A percentile compares a stretch with the other conserved stretches of the same genome.
These are phyloP conservation scores for Diplodia seriata DNA, from an alignment of 2,329 filamentous ascomycete species.

Conservation along the genomic window DNA sequence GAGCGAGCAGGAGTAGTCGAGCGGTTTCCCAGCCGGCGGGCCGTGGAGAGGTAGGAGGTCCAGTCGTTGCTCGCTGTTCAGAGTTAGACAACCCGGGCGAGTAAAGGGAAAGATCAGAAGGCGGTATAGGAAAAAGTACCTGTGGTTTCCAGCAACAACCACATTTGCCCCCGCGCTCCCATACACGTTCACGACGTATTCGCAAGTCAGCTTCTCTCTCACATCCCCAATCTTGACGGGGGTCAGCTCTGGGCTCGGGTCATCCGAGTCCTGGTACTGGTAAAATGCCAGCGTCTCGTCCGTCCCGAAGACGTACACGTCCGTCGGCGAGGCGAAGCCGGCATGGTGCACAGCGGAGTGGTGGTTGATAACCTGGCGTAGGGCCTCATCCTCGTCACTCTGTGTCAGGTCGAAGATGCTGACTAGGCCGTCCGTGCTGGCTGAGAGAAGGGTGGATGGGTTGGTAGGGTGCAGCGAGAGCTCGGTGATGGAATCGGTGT, in stretches of 20 bases:
- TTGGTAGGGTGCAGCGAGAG: slow-evolving; percentile 67
- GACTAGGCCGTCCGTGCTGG: slow-evolving; percentile 80
- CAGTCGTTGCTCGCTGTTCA: slow-evolving; percentile 39
- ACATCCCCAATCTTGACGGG: slow-evolving; percentile 70
- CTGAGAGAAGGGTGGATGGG: slow-evolving; percentile 71
- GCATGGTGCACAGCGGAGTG: slow-evolving; percentile 76
- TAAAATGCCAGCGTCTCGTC: slow-evolving; percentile 81
- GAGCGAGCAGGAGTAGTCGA: slow-evolving; percentile 44
- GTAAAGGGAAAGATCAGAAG: no score
- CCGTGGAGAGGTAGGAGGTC: slow-evolving; percentile 45
- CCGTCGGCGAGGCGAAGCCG: slow-evolving; percentile 65
- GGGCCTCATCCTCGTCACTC: slow-evolving; percentile 74
- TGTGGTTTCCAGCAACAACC: slow-evolving; percentile 70
- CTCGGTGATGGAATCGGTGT: slow-evolving; percentile 66
- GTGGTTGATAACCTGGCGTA: slow-evolving; percentile 81
- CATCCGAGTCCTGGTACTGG: slow-evolving; percentile 68
- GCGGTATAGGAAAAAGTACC: slow-evolving; percentile 56
- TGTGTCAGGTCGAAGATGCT: slow-evolving; percentile 74
- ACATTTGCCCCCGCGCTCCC: slow-evolving; percentile 67
- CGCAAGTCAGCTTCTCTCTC: slow-evolving; percentile 68
- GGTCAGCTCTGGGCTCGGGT: slow-evolving; percentile 45
- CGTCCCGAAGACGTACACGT: slow-evolving; percentile 74
- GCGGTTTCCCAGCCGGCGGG: slow-evolving; percentile 31
- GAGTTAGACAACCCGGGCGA: background rate
- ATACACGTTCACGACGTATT: slow-evolving; percentile 75